Evolutionary conservation across 768 basidiomycete genomes (phyloP).

Genomic region (Boletus patriciae): DNA sequence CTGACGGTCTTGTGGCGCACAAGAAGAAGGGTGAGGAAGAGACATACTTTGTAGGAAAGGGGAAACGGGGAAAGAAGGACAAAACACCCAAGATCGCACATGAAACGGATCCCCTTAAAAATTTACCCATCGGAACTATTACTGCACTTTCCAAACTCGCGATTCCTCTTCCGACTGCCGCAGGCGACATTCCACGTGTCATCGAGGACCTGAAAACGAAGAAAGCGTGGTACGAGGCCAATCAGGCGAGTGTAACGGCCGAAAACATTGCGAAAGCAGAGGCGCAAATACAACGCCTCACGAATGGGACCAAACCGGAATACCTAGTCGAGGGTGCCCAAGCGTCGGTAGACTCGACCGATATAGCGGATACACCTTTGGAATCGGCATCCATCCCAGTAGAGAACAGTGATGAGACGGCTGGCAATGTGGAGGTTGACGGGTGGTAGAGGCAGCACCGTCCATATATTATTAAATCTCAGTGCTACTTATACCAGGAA

Average conservation of each 20-base stretch:
- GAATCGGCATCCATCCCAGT: conserved; percentile 48
- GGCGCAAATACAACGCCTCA: conserved; percentile 66
- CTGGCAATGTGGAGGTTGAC: conserved; percentile 40
- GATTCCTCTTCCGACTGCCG: conserved; percentile 83
- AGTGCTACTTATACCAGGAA: conserved; percentile 21
- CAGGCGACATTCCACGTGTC: conserved; percentile 75
- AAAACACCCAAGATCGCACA: conserved; percentile 40
- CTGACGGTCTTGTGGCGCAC: conserved; percentile 65
- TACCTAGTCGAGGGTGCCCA: conserved; percentile 30
- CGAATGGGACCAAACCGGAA: conserved; percentile 40
- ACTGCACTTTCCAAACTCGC: conserved; percentile 84
- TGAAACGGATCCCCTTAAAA: conserved; percentile 42
- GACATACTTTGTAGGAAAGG: conserved; percentile 76
- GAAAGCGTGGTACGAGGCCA: conserved; percentile 93
- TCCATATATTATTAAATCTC: conserved; percentile 19
- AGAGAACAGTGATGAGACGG: conserved; percentile 38
- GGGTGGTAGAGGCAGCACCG: conserved; percentile 23
- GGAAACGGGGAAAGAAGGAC: conserved; percentile 61
- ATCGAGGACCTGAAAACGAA: conserved; percentile 91
- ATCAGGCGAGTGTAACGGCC: conserved; percentile 76
- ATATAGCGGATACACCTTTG: conserved; percentile 41
- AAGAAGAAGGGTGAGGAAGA: conserved; percentile 96
- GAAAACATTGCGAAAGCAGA: conserved; percentile 83
- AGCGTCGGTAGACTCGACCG: conserved; percentile 38
- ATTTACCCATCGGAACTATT: conserved; percentile 83